These are phyloP conservation scores for Metarhizium robertsii DNA, from an alignment of 2,329 filamentous ascomycete species.

Conservation along the genomic window DNA sequence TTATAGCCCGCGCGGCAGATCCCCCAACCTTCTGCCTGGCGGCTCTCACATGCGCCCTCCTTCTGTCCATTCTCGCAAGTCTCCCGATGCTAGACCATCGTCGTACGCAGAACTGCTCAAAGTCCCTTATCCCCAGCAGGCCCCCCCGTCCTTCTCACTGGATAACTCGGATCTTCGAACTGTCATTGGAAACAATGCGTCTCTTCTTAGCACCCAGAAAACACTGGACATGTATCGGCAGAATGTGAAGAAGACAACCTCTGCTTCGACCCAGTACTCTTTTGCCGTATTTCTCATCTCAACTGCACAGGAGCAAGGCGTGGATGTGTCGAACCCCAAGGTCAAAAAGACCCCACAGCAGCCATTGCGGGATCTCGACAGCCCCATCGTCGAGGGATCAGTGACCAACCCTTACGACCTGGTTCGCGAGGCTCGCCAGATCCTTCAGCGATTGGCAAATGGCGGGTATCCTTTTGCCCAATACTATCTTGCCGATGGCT, in stretches of 20 bases:
- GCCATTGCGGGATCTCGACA: constrained; percentile 35
- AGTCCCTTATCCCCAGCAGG: constrained; percentile 71
- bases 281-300: constrained; percentile 94
- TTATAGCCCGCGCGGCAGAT: constrained; percentile 52
- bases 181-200: constrained; percentile 80
- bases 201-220: constrained; percentile 81
- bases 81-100: constrained; percentile 43
- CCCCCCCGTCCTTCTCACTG: constrained; percentile 54
- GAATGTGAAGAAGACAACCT: constrained; percentile 95
- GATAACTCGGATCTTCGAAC: constrained; percentile 75
- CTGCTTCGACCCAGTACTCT: constrained; percentile 84
- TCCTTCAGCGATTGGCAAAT: constrained; percentile 77
- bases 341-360: constrained; percentile 36
- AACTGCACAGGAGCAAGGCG: constrained; percentile 69
- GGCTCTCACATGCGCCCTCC: constrained; percentile 35
- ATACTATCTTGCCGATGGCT: constrained; percentile 93
- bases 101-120: constrained; percentile 54
- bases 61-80: constrained; percentile 42
- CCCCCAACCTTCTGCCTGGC: constrained; percentile 36
- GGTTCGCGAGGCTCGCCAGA: constrained; percentile 77
- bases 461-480: constrained; percentile 93
- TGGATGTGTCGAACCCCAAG: constrained; percentile 39
- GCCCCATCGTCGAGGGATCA: constrained; percentile 34
- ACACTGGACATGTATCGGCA: constrained; percentile 96
- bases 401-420: constrained; percentile 55